Conservation (phyloP, 169 alveolate genomes). For the Plasmodium sp. region DNA sequence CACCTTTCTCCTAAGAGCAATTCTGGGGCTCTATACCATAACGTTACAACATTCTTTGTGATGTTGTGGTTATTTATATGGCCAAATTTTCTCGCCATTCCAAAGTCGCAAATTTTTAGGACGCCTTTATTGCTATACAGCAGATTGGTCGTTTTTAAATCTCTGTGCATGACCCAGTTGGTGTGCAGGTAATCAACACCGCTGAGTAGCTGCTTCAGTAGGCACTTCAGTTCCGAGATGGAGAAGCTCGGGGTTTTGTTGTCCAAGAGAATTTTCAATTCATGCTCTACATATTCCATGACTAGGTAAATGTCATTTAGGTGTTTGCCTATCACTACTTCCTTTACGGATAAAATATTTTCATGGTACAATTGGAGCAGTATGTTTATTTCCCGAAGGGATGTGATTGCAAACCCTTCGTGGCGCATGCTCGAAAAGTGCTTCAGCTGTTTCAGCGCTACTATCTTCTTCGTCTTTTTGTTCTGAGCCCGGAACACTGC, state of each 20-base stretch:
- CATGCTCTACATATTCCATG: slow-evolving; percentile 98
- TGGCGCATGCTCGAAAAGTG: slow-evolving; percentile 89
- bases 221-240: slow-evolving; percentile 92
- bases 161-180: slow-evolving; percentile 93
- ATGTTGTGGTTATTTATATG: slow-evolving; percentile 88
- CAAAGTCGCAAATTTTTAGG: slow-evolving; percentile 91
- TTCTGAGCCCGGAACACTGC: slow-evolving; percentile 95
- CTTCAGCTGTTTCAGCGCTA: slow-evolving; percentile 95
- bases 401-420: slow-evolving; percentile 96
- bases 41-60: slow-evolving; percentile 96
- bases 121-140: slow-evolving; percentile 90
- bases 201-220: slow-evolving; percentile 86
- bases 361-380: slow-evolving; percentile 94
- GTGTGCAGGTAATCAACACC: slow-evolving; percentile 89
- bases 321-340: slow-evolving; percentile 90
- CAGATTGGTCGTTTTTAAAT: slow-evolving; percentile 91
- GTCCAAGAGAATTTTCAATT: slow-evolving; percentile 93
- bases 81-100: slow-evolving; percentile 93
- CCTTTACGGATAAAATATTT: slow-evolving; percentile 93
- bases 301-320: slow-evolving; percentile 89
- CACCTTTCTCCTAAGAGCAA: slow-evolving; percentile 94
- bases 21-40: slow-evolving; percentile 99
- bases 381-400: slow-evolving; percentile 95
- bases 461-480: slow-evolving; percentile 89
- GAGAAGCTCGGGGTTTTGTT: slow-evolving; percentile 91